Percentiles rank a stretch among this genome's conserved stretches.
Evolutionary conservation across 1,284 basidiomycete species (phyloP).

Genomic region (Nidula niveotomentosa): DNA sequence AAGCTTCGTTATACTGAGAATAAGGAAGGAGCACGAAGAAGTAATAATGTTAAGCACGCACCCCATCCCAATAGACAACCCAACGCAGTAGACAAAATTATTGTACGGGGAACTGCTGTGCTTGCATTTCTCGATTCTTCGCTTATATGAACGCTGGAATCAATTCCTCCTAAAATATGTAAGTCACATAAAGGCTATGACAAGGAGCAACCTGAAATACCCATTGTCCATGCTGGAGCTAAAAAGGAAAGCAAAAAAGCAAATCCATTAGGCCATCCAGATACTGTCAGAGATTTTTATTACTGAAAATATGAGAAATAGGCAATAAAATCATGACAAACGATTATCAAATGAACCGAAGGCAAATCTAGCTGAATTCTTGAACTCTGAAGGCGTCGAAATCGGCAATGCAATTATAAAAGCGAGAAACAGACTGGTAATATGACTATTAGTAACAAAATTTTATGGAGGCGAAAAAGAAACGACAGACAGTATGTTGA

Average conservation of each 20-base stretch:
- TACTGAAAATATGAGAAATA: not conserved
- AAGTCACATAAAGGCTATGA: not conserved
- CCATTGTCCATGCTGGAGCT: constrained; percentile 77
- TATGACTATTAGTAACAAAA: not conserved
- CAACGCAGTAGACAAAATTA: constrained; percentile 59
- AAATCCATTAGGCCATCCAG: constrained; percentile 70
- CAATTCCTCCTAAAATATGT: constrained; percentile 39
- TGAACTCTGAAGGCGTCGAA: constrained; percentile 65
- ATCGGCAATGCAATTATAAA: constrained; percentile 78
- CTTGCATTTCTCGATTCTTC: constrained; percentile 77
- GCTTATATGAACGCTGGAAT: constrained; percentile 73
- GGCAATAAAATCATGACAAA: constrained; percentile 20
- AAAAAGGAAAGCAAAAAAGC: constrained; percentile 78
- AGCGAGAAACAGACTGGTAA: constrained; percentile 63
- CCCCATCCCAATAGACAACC: constrained; percentile 71
- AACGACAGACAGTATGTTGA: constrained; percentile 62
- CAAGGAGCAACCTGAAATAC: constrained; percentile 10
- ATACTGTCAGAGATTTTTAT: constrained; percentile 36
- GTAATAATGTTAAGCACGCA: constrained; percentile 23
- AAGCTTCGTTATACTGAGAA: constrained; percentile 29
- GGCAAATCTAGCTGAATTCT: constrained; percentile 66
- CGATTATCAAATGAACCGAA: constrained; percentile 61
- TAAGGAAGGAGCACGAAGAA: not conserved
- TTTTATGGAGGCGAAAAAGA: not conserved
- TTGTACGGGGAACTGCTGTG: constrained; percentile 72